Percentiles rank a stretch among this genome's conserved stretches.
Evolutionary conservation across 129 eudicot species (phyloP).

Genomic region (Pittosporum tobira): DNA sequence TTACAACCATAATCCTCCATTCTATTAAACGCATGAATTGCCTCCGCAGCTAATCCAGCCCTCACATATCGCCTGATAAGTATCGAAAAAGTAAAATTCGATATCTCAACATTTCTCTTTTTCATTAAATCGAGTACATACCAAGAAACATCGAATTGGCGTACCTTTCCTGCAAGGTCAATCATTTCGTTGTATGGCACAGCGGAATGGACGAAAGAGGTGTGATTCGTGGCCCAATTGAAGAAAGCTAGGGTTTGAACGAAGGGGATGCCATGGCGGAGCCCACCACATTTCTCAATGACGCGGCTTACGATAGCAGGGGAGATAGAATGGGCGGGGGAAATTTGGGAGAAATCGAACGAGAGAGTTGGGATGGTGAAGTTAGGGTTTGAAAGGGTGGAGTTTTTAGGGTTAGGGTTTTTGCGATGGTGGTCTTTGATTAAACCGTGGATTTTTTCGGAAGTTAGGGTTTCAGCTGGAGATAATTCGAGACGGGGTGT

Average conservation of each 20-base stretch:
- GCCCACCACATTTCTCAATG: constrained; percentile 40
- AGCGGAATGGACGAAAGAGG: background rate
- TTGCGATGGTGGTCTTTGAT: constrained; percentile 71
- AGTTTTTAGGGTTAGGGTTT: constrained; percentile 52
- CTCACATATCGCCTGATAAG: constrained; percentile 66
- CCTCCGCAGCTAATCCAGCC: constrained; percentile 74
- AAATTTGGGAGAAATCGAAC: constrained; percentile 31
- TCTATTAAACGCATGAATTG: constrained; percentile 54
- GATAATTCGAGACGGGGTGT: constrained; percentile 19
- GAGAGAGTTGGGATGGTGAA: constrained; percentile 65
- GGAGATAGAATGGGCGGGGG: constrained; percentile 32
- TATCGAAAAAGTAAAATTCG: constrained; percentile 34
- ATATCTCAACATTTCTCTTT: constrained; percentile 18
- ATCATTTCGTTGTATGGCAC: constrained; percentile 56
- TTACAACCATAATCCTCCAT: constrained; percentile 63
- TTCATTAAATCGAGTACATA: constrained; percentile 57
- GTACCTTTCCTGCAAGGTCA: constrained; percentile 69
- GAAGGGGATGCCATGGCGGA: constrained; percentile 79
- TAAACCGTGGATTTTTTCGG: constrained; percentile 41
- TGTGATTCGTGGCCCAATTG: constrained; percentile 50
- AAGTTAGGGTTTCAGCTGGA: constrained; percentile 31
- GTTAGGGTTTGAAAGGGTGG: constrained; percentile 21
- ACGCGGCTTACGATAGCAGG: constrained; percentile 36
- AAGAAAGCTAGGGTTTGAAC: constrained; percentile 68
- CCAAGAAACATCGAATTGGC: constrained; percentile 70